Evolutionary conservation across 768 basidiomycete species (phyloP).

Genomic region (Podaxis sp.): DNA sequence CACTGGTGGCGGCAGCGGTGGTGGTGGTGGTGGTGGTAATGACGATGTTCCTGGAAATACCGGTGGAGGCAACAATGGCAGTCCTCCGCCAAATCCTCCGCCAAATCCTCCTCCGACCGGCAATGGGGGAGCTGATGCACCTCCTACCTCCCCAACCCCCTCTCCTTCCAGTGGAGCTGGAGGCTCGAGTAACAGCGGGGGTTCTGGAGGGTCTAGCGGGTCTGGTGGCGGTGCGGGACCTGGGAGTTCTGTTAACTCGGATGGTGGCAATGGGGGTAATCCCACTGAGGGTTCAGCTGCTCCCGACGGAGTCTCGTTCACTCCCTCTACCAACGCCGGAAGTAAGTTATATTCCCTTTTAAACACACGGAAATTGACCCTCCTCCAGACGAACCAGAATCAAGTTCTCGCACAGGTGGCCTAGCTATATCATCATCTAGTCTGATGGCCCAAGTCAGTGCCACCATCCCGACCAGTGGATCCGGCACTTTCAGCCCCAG

Average conservation of each 20-base stretch:
- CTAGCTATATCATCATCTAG: background rate
- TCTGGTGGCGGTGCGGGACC: background rate
- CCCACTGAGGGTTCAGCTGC: background rate
- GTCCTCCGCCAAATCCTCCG: background rate
- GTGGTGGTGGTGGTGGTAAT: slow-evolving; percentile 3
- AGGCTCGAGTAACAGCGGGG: background rate
- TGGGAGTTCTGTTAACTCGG: background rate
- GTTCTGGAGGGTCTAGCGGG: background rate
- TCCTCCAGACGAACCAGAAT: background rate
- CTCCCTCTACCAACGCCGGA: background rate
- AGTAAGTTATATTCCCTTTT: background rate
- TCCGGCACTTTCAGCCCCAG: background rate
- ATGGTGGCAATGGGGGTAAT: background rate
- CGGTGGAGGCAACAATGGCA: background rate
- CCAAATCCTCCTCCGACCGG: background rate
- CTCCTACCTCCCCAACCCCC: background rate
- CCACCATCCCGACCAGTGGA: slow-evolving; percentile 5
- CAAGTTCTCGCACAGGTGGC: too few species aligned
- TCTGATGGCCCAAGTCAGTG: background rate
- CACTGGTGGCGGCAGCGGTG: background rate
- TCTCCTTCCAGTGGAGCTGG: background rate
- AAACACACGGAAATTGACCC: background rate
- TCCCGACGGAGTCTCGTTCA: background rate
- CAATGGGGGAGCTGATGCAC: too few species aligned
- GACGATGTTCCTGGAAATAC: slow-evolving; percentile 10